Base-by-base conservation (phyloP, 169 alveolate genomes). In the Plasmodium blacklocki region DNA sequence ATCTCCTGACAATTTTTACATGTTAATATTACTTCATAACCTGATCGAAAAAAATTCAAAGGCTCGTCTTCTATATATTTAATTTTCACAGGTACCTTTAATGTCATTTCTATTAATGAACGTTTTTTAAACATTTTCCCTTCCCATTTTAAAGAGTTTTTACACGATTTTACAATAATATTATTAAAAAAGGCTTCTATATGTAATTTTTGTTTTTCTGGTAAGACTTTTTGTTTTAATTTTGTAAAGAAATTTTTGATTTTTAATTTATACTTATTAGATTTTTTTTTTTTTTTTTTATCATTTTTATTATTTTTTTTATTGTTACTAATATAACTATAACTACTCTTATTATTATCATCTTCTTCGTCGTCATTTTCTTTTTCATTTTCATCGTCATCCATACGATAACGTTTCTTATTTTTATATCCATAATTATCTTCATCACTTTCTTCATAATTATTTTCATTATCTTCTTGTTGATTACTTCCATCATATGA, bases 131-230 rank as follows among this genome's bases (percentile, higher is more conserved):
- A 71, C 92, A 86, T 86, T 1, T 86, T 60, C 0, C 92, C 92
- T 52, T 86, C 23, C 92, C 92, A 86, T 47, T 86, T 86, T 52
- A 86, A 26, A 1, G 92, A 60, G 50, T 86, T 43, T 32, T 64
- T 86, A 43, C 92, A 86, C 11, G 88, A n/a, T 11, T 70, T 86
- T 1, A 86, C 92, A 12, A 86, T 86, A 8, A 86, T 86, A 54
- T 56, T 86, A n/a, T 86, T 86, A 39, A 86, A 86, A 62, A 71
- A 86, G 2, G 92, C 87, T 59, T 86, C 92, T 26, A 86, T 86
- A 47, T 86, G 86, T 60, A 86, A 12, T 49, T 70, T 86, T 32
- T 86, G 92, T 72, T 86, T 86, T 32, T 58, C 45, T 14, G 87
- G 74, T 1, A 86, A 18, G 1, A 60, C 21, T 59, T 72, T 70